Base-by-base conservation (phyloP, 768 basidiomycete genomes). In the Terana coerulea region DNA sequence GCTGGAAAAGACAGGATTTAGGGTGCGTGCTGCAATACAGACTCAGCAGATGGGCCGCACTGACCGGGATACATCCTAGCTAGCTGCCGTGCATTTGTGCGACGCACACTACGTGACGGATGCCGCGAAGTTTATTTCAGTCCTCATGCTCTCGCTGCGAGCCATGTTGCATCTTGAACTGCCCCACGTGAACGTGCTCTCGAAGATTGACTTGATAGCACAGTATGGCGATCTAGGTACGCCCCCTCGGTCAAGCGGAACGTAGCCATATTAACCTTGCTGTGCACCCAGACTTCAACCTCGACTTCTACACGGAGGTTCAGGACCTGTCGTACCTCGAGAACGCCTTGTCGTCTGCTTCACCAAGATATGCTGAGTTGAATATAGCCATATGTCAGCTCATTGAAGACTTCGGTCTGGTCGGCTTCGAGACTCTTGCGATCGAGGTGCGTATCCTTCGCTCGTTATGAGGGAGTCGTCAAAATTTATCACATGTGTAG, bases 81-180 rank as follows among this genome's bases (percentile, higher is more conserved):
- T 98, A 58, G 93, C 91, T 47, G 90, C 90, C 7, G 90, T 98
- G 7, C 93, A 98, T 68, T 76, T 99, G 1, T 97, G 93, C 67
- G 95, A 99, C 71, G 91, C 97, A 0, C 92, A 95, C 69, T 95
- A 98, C 67, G 88, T 98, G 61, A 95, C 95, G 40, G 95, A 98
- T 64, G 87, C 95, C 2, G 78, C 91, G 3, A 98, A 98, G 72
- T 99, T 95, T 69, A 78, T 98, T 53, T 93, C 94, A 11, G 83
- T 98, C 31, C 77, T 98, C 36, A 78, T 99, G 30, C 81, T 98
- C 11, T 91, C 95, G 10, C 76, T 99, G 24, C 80, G 97, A 43
- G 91, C 95, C 14, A 98, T 98, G 97, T 76, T 99, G n/a, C 95
- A 98, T 62, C 78, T 99, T 49, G 97, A 97, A 62, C 78, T 98